phyloP scores from a whole-genome alignment of 306 rosid species.

The Sesbania bispinosa region DNA sequence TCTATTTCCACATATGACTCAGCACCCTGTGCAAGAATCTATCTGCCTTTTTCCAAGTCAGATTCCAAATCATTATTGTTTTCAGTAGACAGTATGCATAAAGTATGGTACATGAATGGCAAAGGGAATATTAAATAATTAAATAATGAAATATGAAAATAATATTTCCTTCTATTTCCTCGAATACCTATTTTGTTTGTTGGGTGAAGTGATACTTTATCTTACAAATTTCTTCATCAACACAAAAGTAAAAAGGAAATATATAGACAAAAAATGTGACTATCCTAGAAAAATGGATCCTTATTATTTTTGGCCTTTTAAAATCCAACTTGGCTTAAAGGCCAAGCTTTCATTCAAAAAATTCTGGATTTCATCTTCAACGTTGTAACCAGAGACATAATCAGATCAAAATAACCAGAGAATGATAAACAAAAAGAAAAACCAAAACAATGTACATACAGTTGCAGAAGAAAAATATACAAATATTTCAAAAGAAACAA shows the following conservation, averaged over 20 bases:
- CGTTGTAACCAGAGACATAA: no score
- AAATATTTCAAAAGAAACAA: no score
- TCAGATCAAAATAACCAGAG: no score
- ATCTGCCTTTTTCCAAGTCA: conserved; percentile 60
- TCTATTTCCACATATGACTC: conserved; percentile 62
- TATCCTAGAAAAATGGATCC: no score
- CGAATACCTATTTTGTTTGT: conserved; percentile 24
- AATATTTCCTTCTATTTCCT: neutral
- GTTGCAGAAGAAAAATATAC: no score
- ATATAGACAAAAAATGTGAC: neutral
- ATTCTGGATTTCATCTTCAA: no score
- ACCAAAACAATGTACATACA: no score
- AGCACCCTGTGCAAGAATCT: conserved; percentile 58
- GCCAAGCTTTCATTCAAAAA: no score
- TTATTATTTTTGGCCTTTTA: no score
- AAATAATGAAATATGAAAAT: neutral
- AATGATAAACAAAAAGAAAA: no score
- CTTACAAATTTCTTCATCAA: neutral
- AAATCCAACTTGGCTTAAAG: no score
- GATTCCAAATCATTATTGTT: conserved; percentile 59
- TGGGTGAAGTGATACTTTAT: conserved; percentile 10
- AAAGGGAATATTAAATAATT: no score
- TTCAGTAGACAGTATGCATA: conserved; percentile 50
- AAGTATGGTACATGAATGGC: neutral
- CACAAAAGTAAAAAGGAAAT: neutral